Conservation (phyloP, 495 filamentous ascomycete species). For the Lentithecium fluviatile region DNA sequence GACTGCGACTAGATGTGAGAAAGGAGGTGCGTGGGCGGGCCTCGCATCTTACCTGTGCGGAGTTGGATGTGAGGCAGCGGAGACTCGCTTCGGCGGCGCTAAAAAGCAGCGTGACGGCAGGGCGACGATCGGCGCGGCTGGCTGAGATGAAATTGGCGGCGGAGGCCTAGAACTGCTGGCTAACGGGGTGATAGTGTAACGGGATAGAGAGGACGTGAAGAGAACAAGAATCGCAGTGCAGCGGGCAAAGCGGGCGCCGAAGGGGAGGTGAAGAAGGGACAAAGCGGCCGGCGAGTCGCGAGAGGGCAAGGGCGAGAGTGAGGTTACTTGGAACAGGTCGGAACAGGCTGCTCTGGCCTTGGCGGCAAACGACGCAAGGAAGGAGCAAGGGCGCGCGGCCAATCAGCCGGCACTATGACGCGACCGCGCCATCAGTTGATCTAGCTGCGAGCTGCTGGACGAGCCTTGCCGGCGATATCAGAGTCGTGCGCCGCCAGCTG, state of each 20-base stretch:
- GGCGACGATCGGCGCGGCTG: not conserved
- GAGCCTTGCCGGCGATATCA: too few relatives aligned
- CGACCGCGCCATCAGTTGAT: constrained; percentile 2
- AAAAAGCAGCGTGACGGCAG: constrained; percentile 14
- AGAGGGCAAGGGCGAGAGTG: not conserved
- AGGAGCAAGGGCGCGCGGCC: constrained; percentile 19
- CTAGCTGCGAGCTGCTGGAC: too few relatives aligned
- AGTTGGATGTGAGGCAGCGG: constrained; percentile 17
- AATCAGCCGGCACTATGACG: constrained; percentile 9
- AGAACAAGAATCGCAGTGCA: not conserved
- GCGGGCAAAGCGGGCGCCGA: not conserved
- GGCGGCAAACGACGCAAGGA: constrained; percentile 14
- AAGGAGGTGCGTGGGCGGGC: constrained; percentile 13
- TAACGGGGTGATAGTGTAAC: constrained; percentile 1
- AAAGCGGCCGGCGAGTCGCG: not conserved
- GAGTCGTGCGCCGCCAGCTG: too few relatives aligned
- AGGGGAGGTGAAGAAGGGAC: too few relatives aligned
- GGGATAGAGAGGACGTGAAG: not conserved
- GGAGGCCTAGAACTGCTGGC: not conserved
- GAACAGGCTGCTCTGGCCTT: not conserved
- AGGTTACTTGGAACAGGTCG: not conserved
- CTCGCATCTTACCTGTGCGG: constrained; percentile 15
- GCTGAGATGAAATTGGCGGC: constrained; percentile 1
- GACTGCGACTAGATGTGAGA: constrained; percentile 2
- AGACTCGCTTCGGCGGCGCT: constrained; percentile 23